Base-by-base conservation (phyloP, 495 filamentous ascomycete species). In the Talaromyces nanjingensis region DNA sequence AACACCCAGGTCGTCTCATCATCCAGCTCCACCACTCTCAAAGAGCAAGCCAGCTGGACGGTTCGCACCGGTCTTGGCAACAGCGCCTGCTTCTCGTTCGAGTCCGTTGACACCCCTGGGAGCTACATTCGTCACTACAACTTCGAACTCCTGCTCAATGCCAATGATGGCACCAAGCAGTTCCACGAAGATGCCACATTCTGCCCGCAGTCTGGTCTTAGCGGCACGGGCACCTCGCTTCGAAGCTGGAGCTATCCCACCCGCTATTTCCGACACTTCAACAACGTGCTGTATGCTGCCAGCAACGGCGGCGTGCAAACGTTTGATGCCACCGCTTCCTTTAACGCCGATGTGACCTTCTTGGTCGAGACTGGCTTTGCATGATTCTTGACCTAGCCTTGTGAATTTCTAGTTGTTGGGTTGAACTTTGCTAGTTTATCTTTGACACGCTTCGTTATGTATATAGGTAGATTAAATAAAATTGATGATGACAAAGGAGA, bases 221-320 rank as follows among this genome's bases (percentile, higher is more conserved):
- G 72, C 63, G 79, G 78, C 47, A 67, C 76, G 63, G 82, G 78
- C 11, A 77, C 58, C 67, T 75, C 81, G 14, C 68, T 86, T 58
- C 78, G 81, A 25, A 74, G 81, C 11, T 86, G 82, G 82, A 79
- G 72, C 67, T 84, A 84, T 67, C 82, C 83, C 11, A 84, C 83
- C 9, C 78, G 82, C 57, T 84, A 71, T 62, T 76, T 83, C 72
- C 77, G 83, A 49, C 83, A 86, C 65, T 84, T 78, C 67, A 59
- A 65, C 24, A 76, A 81, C 34, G 68, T 75, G 6, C 70, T 68
- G 1, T 84, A 85, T 56, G 64, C 67, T 25, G 83, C 79, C 29
- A 84, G 76, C 67, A 81, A 86, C 27, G 83, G 82, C 20, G 82
- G 82, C 54, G 72, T 79, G 24, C 65, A 84, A 24, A 69, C 69